Evolutionary conservation across 345 rosid genomes (phyloP).

Genomic region (Ricinus communis): DNA sequence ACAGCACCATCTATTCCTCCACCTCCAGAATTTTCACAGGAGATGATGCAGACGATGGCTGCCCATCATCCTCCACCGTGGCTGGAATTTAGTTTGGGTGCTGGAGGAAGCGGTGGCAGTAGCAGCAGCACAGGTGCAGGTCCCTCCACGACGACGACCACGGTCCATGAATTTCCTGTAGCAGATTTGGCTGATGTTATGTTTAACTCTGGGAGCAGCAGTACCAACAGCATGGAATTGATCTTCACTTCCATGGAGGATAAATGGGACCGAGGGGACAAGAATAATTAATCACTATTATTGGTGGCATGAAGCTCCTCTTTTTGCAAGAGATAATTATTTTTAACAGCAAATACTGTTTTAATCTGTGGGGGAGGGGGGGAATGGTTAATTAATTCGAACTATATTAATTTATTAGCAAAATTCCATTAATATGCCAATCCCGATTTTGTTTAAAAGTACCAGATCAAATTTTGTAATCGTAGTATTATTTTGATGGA

Average conservation of each 20-base stretch:
- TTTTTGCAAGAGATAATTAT: too few species aligned
- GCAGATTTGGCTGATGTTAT: conserved; percentile 57
- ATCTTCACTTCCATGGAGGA: conserved; percentile 41
- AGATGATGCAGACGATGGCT: conserved; percentile 3
- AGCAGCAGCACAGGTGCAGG: conserved; percentile 27
- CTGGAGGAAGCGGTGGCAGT: conserved; percentile 4
- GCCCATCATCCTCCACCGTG: conserved; percentile 20
- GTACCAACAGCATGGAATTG: conserved; percentile 55
- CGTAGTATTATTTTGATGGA: too few species aligned
- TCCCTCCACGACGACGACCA: conserved; percentile 34
- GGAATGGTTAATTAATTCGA: too few species aligned
- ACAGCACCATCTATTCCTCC: conserved; percentile 47
- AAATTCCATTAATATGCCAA: too few species aligned
- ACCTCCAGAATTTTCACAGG: background rate
- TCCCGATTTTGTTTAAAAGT: too few species aligned
- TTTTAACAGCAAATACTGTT: too few species aligned
- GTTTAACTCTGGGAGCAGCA: conserved; percentile 63
- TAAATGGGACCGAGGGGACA: conserved; percentile 31
- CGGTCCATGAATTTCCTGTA: conserved; percentile 33
- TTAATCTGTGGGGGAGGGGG: too few species aligned
- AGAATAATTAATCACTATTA: conserved; percentile 33
- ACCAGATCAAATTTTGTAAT: too few species aligned
- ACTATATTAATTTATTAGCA: too few species aligned
- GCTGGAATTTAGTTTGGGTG: conserved; percentile 39
- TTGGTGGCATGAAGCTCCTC: too few species aligned